Percentiles rank a stretch among this genome's conserved stretches.
Conservation (phyloP, 352 stramenopile species). For the Globisporangium okanoganense region DNA sequence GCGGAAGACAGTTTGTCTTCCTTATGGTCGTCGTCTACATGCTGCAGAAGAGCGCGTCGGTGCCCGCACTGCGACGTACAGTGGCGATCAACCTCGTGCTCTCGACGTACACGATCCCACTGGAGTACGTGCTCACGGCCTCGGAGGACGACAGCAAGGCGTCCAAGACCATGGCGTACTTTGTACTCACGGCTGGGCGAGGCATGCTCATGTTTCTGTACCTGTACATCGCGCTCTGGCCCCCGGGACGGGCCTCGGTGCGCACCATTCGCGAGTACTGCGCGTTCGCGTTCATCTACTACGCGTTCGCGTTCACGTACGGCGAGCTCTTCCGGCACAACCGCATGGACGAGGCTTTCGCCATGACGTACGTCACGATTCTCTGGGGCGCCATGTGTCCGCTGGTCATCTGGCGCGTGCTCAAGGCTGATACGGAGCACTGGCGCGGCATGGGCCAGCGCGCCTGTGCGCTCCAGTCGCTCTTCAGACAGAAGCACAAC, state of each 20-base stretch:
- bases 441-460: conserved; percentile 63
- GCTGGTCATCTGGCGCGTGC: conserved; percentile 67
- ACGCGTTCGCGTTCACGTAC: conserved; percentile 15
- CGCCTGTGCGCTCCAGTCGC: conserved; percentile 32
- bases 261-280: conserved; percentile 40
- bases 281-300: conserved; percentile 34
- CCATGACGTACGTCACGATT: conserved; percentile 20
- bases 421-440: conserved; percentile 68
- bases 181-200: conserved; percentile 2
- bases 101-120: conserved; percentile 22
- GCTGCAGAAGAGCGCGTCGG: conserved; percentile 11
- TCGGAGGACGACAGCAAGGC: background rate
- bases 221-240: conserved; percentile 32
- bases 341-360: conserved; percentile 13
- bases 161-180: conserved; percentile 6
- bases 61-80: conserved; percentile 16
- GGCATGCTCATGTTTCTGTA: conserved; percentile 25
- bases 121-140: conserved; percentile 25
- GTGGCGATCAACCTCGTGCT: conserved; percentile 17
- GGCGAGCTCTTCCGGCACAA: conserved; percentile 18
- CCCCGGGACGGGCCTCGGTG: conserved; percentile 41
- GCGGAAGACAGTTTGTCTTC: conserved; percentile 23
- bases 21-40: conserved; percentile 11
- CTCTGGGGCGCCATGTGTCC: conserved; percentile 28
- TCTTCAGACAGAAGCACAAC: conserved; percentile 26